Evolutionary conservation across 1,139 yeast species (phyloP).

Genomic region (Debaryomyces subglobosus): DNA sequence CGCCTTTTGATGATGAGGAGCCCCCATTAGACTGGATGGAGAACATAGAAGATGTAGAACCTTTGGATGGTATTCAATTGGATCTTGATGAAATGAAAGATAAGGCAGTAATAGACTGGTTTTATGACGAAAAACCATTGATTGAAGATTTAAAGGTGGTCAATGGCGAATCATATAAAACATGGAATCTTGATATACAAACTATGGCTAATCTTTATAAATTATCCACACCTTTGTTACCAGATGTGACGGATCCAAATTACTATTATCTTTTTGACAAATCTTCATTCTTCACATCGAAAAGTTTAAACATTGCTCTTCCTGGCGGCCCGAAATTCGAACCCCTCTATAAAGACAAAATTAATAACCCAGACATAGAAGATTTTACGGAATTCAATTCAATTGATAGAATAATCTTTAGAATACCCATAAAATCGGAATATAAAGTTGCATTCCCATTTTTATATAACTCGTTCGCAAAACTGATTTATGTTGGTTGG

Average conservation of each 20-base stretch:
- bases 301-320: slow-evolving; percentile 80
- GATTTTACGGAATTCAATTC: slow-evolving; percentile 91
- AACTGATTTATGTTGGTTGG: slow-evolving; percentile 61
- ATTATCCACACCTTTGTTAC: slow-evolving; percentile 68
- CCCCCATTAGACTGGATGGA: slow-evolving; percentile 87
- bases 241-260: slow-evolving; percentile 58
- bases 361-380: slow-evolving; percentile 61
- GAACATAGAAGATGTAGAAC: slow-evolving; percentile 72
- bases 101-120: slow-evolving; percentile 66
- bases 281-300: slow-evolving; percentile 83
- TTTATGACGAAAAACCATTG: slow-evolving; percentile 78
- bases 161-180: slow-evolving; percentile 77
- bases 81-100: slow-evolving; percentile 67
- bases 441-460: slow-evolving; percentile 85
- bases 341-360: slow-evolving; percentile 70
- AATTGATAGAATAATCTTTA: slow-evolving; percentile 80
- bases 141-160: slow-evolving; percentile 55
- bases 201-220: slow-evolving; percentile 70
- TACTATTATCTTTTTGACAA: slow-evolving; percentile 72
- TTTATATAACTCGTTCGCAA: slow-evolving; percentile 77
- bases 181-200: slow-evolving; percentile 67
- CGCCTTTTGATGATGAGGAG: slow-evolving; percentile 97
- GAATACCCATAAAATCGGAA: slow-evolving; percentile 78
- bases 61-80: slow-evolving; percentile 67
- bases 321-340: slow-evolving; percentile 98